Base-by-base conservation (phyloP, 768 basidiomycete species). In the Dacryopinax primogenitus region DNA sequence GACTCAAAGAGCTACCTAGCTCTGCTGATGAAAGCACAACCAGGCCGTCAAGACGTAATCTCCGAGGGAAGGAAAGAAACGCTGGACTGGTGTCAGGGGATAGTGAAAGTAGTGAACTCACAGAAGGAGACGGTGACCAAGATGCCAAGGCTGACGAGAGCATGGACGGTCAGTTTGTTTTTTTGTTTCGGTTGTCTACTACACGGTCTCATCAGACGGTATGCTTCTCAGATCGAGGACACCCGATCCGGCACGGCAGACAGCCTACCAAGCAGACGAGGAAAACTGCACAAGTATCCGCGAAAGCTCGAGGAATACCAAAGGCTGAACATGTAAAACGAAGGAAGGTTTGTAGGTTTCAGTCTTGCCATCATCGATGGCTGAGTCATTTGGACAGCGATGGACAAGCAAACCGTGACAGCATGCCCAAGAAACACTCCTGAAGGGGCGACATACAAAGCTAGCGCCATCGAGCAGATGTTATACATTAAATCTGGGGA, bases 91-190 rank as follows among this genome's bases (percentile, higher is more conserved):
- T 90, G 1, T 84, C 83, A 15, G 88, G 88, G 0, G 88, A 91
- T 70, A 90, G 89, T 71, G 89, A 90, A 68, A 88, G 87, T 70
- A 90, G 89, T 68, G 89, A 86, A 30, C 73, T 91, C 70, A 91
- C 88, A 2, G 84, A 87, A 72, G 88, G 90, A 73, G 90, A 87
- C 67, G 87, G 84, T 6, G 89, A 90, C 65, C 89, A 91, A 44
- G 47, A 58, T 15, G 51, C 26, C 15, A 58, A 30, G 32, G 26
- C 21, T 2, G 51, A 58, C 3, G 51, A 58, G 9, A 44, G 41
- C 18, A 18, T 18, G 18, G 41, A 44, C 18, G 41, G 41, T 44
- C 6, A 6, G 41, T 23, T 3, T 44, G 3, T 18, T 23, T 18
- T 4, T 4, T 7, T 23, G 16, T 44, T 44, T 6, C 18, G 23